These are phyloP conservation scores for Spinellus fusiger DNA, from an alignment of 192 early-diverging fungal genomes.

Conservation along the genomic window DNA sequence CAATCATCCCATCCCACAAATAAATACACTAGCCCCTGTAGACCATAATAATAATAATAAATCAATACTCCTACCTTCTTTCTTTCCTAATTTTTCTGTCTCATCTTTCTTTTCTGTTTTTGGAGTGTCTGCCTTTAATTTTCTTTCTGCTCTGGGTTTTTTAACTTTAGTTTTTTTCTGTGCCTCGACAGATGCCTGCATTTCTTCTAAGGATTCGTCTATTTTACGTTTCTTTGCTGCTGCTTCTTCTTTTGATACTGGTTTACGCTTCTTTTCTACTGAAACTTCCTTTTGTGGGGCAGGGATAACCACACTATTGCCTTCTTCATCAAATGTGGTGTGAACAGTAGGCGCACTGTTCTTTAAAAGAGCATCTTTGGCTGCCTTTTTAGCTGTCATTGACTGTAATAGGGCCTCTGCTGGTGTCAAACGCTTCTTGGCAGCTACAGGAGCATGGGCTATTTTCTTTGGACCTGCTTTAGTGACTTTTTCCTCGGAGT, in stretches of 20 bases:
- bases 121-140: neutral
- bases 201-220: conserved; percentile 14
- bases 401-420: conserved; percentile 20
- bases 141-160: conserved; percentile 8
- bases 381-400: conserved; percentile 20
- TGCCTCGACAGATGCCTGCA: neutral
- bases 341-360: neutral
- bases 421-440: conserved; percentile 15
- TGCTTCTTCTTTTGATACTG: conserved; percentile 1
- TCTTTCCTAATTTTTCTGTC: conserved; percentile 1
- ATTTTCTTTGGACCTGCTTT: neutral
- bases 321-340: conserved; percentile 15
- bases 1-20: neutral
- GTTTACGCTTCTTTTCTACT: neutral
- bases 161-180: conserved; percentile 3
- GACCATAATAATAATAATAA: neutral
- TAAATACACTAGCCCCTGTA: neutral
- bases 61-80: neutral
- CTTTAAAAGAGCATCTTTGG: conserved; percentile 4
- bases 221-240: conserved; percentile 6
- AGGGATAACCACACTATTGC: neutral
- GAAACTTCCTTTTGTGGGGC: neutral
- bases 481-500: neutral
- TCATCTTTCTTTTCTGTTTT: conserved; percentile 7
- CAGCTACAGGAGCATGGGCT: neutral